phyloP scores from a whole-genome alignment of 192 early-diverging fungal species.

The Backusella tarrabulga region DNA sequence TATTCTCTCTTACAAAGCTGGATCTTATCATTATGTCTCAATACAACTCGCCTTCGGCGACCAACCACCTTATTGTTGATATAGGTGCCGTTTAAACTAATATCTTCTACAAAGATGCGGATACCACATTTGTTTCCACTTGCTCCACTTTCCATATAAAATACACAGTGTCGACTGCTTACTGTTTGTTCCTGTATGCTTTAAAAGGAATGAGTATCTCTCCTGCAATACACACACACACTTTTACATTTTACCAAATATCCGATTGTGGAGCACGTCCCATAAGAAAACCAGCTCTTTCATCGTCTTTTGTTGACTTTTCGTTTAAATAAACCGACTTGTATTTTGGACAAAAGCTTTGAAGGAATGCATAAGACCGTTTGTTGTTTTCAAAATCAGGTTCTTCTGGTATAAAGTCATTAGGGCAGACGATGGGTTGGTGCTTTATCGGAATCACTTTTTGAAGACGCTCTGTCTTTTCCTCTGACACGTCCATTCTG shows the following conservation, averaged over 20 bases:
- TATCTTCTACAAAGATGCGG: constrained; percentile 12
- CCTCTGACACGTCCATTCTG: not conserved
- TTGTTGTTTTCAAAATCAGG: not conserved
- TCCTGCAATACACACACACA: not conserved
- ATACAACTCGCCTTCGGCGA: not conserved
- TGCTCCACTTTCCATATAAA: constrained; percentile 20
- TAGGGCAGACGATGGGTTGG: not conserved
- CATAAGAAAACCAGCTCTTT: constrained; percentile 11
- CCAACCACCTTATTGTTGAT: not conserved
- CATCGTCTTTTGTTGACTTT: not conserved
- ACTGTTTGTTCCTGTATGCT: not conserved
- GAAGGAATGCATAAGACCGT: not conserved
- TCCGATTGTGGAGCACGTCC: constrained; percentile 7
- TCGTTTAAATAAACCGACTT: not conserved
- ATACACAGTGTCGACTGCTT: constrained; percentile 10
- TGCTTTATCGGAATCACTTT: not conserved
- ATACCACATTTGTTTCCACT: not conserved
- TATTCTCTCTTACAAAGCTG: not conserved
- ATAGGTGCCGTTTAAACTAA: constrained; percentile 17
- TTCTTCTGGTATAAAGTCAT: not conserved
- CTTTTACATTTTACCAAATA: not conserved
- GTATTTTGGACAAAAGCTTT: constrained; percentile 1
- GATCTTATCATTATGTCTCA: not conserved
- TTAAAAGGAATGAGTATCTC: not conserved
- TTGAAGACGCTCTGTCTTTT: not conserved